A percentile compares a stretch with the other conserved stretches of the same genome.
phyloP scores from a whole-genome alignment of 768 basidiomycete species.

The Lentinus tigrinus region DNA sequence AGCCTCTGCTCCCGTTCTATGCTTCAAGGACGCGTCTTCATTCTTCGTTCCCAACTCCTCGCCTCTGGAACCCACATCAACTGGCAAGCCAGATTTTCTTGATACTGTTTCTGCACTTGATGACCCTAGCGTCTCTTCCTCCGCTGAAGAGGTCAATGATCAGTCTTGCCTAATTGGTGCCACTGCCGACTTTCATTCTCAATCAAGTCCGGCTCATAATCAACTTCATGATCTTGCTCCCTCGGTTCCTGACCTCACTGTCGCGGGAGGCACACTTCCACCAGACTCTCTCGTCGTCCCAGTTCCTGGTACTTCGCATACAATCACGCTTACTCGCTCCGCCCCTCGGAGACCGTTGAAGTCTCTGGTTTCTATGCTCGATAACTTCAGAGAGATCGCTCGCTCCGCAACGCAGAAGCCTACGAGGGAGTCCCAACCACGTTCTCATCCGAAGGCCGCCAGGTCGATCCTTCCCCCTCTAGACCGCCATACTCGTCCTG shows the following conservation, averaged over 20 bases:
- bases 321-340: neutral
- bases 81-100: neutral
- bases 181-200: too few relatives aligned
- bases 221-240: too few relatives aligned
- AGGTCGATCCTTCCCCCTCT: neutral
- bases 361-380: conserved; percentile 36
- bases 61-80: neutral
- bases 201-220: too few relatives aligned
- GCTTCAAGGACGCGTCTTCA: neutral
- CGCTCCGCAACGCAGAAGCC: conserved; percentile 26
- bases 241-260: too few relatives aligned
- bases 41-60: neutral
- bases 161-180: too few relatives aligned
- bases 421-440: neutral
- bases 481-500: neutral
- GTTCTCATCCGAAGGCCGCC: neutral
- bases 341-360: conserved; percentile 26
- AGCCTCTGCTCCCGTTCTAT: neutral
- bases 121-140: neutral
- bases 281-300: neutral
- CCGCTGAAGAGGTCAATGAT: neutral
- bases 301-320: neutral
- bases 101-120: neutral
- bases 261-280: neutral
- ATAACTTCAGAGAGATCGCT: conserved; percentile 36